A percentile compares a stretch with the other conserved stretches of the same genome.
These are phyloP conservation scores for Trametes cingulata DNA, from an alignment of 768 basidiomycete genomes.

Conservation along the genomic window DNA sequence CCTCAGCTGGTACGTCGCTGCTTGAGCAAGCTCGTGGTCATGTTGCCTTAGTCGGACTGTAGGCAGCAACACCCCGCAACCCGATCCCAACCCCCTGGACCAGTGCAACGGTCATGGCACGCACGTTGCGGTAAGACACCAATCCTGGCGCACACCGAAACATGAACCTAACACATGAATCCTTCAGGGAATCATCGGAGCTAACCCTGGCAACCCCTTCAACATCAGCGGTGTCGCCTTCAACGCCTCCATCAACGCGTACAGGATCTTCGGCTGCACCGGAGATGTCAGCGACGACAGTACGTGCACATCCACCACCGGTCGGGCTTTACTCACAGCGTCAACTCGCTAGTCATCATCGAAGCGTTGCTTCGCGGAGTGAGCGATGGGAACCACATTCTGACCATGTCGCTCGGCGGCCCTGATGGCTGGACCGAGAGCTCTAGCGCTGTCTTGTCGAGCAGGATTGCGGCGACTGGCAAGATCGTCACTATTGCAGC, in stretches of 20 bases:
- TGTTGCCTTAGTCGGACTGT: constrained; percentile 29
- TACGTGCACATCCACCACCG: constrained; percentile 28
- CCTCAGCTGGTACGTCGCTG: not conserved
- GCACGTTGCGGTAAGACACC: constrained; percentile 47
- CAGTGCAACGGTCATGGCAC: constrained; percentile 51
- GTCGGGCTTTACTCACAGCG: constrained; percentile 24
- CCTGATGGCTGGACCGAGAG: constrained; percentile 65
- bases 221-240: constrained; percentile 74
- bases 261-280: constrained; percentile 62
- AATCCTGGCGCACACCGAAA: constrained; percentile 15
- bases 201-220: constrained; percentile 58
- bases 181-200: constrained; percentile 64
- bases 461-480: constrained; percentile 55
- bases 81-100: constrained; percentile 54
- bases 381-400: constrained; percentile 57
- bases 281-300: constrained; percentile 54
- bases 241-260: constrained; percentile 52
- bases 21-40: not conserved
- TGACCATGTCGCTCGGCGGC: constrained; percentile 68
- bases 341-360: constrained; percentile 37
- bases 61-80: constrained; percentile 50
- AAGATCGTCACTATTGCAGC: constrained; percentile 65
- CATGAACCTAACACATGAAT: constrained; percentile 32
- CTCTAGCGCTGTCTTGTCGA: constrained; percentile 54
- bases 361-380: constrained; percentile 53